Evolutionary conservation across 257 asterid species (phyloP).

Genomic region (Capsicum pubescens): DNA sequence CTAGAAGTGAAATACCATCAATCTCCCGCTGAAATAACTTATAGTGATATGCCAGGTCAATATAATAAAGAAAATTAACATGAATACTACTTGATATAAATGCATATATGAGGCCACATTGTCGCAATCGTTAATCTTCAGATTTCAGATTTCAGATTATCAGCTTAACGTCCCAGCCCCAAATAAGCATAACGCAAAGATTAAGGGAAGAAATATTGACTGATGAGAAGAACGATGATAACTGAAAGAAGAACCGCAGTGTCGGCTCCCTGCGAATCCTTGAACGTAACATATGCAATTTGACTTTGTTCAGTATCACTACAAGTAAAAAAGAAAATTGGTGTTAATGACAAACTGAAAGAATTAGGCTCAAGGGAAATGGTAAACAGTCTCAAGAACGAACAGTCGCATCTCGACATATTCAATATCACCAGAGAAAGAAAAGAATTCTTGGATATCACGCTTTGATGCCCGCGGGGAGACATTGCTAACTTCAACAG

Average conservation of each 20-base stretch:
- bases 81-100: slow-evolving; percentile 7
- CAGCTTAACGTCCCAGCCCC: background rate
- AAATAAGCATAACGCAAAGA: slow-evolving; percentile 10
- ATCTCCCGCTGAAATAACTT: background rate
- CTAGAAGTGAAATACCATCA: slow-evolving; percentile 6
- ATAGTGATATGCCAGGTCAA: background rate
- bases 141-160: slow-evolving; percentile 19
- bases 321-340: slow-evolving; percentile 32
- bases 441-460: slow-evolving; percentile 86
- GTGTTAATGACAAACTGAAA: background rate
- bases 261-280: slow-evolving; percentile 94
- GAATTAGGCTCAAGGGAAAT: slow-evolving; percentile 3
- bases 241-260: slow-evolving; percentile 98
- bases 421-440: slow-evolving; percentile 93
- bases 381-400: slow-evolving; percentile 30
- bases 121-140: background rate
- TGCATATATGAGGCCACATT: background rate
- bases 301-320: slow-evolving; percentile 91
- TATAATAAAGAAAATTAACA: background rate
- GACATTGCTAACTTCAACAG: slow-evolving; percentile 88
- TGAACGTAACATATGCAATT: slow-evolving; percentile 90
- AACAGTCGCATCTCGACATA: slow-evolving; percentile 92
- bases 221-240: slow-evolving; percentile 33
- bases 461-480: slow-evolving; percentile 87
- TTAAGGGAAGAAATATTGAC: background rate